A percentile compares a stretch with the other conserved stretches of the same genome.
Conservation (phyloP, 2,329 filamentous ascomycete genomes). For the Claviceps humidiphila region DNA sequence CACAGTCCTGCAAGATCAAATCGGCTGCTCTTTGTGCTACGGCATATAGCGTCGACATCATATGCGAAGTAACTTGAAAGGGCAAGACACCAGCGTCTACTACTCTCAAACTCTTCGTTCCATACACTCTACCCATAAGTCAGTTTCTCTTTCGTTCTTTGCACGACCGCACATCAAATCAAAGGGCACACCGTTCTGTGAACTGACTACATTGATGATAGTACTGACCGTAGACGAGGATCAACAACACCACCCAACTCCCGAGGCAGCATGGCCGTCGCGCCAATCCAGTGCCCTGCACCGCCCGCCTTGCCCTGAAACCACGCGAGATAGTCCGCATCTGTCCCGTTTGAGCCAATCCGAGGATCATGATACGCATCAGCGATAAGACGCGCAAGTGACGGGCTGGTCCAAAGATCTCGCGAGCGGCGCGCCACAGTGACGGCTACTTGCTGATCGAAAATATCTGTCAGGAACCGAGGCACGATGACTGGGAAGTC, state of each 20-base stretch:
- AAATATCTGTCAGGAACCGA: constrained; percentile 10
- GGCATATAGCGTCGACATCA: constrained; percentile 14
- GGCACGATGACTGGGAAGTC: constrained; percentile 10
- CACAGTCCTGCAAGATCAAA: constrained; percentile 9
- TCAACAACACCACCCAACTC: constrained; percentile 12
- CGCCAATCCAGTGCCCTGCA: constrained; percentile 14
- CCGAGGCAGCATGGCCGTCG: constrained; percentile 13
- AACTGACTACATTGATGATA: not conserved
- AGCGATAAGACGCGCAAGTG: constrained; percentile 9
- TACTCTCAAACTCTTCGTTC: constrained; percentile 10
- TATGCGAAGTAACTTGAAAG: constrained; percentile 11
- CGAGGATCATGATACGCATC: constrained; percentile 10
- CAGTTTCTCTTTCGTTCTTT: not conserved
- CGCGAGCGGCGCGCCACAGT: constrained; percentile 6
- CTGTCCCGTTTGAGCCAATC: constrained; percentile 9
- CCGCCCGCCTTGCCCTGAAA: constrained; percentile 2
- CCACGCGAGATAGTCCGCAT: constrained; percentile 11
- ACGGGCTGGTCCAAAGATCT: constrained; percentile 9
- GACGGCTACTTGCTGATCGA: constrained; percentile 11
- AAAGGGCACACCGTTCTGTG: not conserved
- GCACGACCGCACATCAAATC: too few species aligned
- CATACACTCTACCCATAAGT: constrained; percentile 8
- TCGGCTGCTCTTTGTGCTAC: constrained; percentile 11
- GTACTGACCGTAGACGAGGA: constrained; percentile 7
- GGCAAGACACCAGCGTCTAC: constrained; percentile 13